These are phyloP conservation scores for Coffea canephora DNA, from an alignment of 257 asterid species.

Conservation along the genomic window DNA sequence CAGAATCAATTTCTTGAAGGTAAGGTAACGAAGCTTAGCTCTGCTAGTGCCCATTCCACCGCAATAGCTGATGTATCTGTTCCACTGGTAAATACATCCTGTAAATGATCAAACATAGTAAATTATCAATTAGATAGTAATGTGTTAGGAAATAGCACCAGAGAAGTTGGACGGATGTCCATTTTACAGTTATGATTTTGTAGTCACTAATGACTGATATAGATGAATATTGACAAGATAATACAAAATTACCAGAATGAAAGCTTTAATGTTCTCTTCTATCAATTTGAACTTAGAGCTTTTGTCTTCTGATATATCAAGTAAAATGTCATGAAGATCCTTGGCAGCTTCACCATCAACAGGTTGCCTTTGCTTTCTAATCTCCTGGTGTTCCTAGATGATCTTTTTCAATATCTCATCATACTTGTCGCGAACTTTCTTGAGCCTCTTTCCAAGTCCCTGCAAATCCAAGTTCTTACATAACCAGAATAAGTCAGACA, in stretches of 20 bases:
- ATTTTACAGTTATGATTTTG: no score
- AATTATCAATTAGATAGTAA: not conserved
- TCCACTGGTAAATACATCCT: constrained; percentile 69
- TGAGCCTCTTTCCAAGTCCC: constrained; percentile 54
- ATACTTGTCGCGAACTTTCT: constrained; percentile 44
- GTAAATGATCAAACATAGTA: not conserved
- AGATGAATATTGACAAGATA: not conserved
- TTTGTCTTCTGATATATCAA: constrained; percentile 55
- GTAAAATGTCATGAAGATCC: constrained; percentile 61
- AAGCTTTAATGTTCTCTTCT: constrained; percentile 63
- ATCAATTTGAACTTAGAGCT: constrained; percentile 42
- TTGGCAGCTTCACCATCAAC: constrained; percentile 24
- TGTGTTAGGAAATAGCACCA: not conserved
- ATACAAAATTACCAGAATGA: constrained; percentile 43
- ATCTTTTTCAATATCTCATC: constrained; percentile 60
- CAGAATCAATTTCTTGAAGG: constrained; percentile 40
- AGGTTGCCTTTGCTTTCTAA: constrained; percentile 27
- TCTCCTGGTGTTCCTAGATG: constrained; percentile 39
- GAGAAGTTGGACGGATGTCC: not conserved
- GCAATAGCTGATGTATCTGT: constrained; percentile 74
- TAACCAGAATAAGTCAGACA: constrained; percentile 61
- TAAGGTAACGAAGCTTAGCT: constrained; percentile 20
- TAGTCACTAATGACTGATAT: not conserved
- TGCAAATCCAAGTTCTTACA: constrained; percentile 68
- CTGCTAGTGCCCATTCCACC: constrained; percentile 72